Base-by-base conservation (phyloP, 306 rosid species). In the Echinosophora koreensis region DNA sequence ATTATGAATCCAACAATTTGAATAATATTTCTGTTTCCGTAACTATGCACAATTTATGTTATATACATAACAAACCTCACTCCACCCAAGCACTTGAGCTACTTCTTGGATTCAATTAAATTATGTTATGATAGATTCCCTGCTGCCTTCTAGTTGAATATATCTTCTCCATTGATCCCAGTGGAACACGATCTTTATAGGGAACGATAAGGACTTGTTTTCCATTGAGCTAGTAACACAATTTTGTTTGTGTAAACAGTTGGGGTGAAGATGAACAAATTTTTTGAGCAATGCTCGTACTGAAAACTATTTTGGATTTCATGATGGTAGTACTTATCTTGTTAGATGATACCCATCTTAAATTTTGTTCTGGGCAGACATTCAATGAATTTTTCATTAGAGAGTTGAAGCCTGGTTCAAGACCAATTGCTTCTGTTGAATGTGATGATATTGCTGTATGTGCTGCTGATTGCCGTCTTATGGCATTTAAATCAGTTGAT, bases 381-480 rank as follows among this genome's bases (percentile, higher is more conserved):
- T 95, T 95, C 86, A 95, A 95, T 78, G 97, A 95, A 54, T 95
- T 95, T 71, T 95, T 95, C 60, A 73, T 90, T 68, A 84, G 98
- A 89, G 97, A 95, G 84, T 77, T 95, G 54, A 95, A 89, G 87
- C 95, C 91, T 57, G 95, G 89, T 70, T 85, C 89, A 76, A 90
- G 98, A 78, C 96, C 98, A 78, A 77, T 89, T 84, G 84, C 84
- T 58, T 84, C 67, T 63, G 56, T 77, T 76, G 97, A 90, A 42
- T 78, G 86, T 17, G 93, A 90, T 84, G 91, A 88, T 61, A 72
- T 92, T 79, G 98, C 97, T 46, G 87, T 89, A 55, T 90, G 95
- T 80, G 97, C 91, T 55, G 97, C 97, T 71, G 98, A 95, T 85
- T 77, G 97, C 83, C 97, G 98, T 82, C 87, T 95, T 35, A 92